A percentile compares a stretch with the other conserved stretches of the same genome.
phyloP scores from a whole-genome alignment of 441 rosid genomes.

The Capsella rubella region DNA sequence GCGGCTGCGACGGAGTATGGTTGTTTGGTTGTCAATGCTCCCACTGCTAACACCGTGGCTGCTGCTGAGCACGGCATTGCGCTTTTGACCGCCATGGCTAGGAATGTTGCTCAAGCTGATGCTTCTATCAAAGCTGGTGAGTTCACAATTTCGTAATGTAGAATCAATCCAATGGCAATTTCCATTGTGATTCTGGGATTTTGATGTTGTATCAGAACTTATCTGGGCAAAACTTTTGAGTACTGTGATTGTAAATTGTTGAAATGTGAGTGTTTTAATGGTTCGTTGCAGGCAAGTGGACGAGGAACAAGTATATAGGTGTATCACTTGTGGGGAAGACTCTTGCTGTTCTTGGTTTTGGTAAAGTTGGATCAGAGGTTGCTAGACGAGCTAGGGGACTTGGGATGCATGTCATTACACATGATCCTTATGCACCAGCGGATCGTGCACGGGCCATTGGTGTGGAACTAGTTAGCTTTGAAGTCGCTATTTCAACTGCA shows the following conservation, averaged over 20 bases:
- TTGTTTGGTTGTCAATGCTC: slow-evolving; percentile 72
- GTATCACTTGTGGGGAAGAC: slow-evolving; percentile 76
- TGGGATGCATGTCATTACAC: slow-evolving; percentile 68
- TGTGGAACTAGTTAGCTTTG: slow-evolving; percentile 62
- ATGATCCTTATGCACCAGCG: slow-evolving; percentile 73
- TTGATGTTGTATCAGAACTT: not conserved
- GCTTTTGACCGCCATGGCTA: slow-evolving; percentile 62
- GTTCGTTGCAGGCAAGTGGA: slow-evolving; percentile 61
- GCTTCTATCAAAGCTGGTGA: slow-evolving; percentile 70
- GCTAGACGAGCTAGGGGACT: slow-evolving; percentile 71
- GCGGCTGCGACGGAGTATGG: slow-evolving; percentile 76
- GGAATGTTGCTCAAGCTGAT: slow-evolving; percentile 68
- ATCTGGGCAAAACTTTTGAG: not conserved
- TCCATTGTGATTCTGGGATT: not conserved
- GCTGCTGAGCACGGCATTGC: slow-evolving; percentile 78
- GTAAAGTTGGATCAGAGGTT: slow-evolving; percentile 81
- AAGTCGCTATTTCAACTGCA: slow-evolving; percentile 59
- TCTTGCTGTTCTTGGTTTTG: slow-evolving; percentile 74
- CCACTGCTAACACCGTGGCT: slow-evolving; percentile 72
- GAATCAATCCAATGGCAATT: too few species aligned
- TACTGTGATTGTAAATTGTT: not conserved
- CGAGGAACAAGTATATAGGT: slow-evolving; percentile 63
- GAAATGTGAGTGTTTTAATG: slow-evolving; percentile 30
- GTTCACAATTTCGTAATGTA: slow-evolving; percentile 31
- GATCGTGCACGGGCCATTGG: slow-evolving; percentile 72